Percentiles rank a stretch among this genome's conserved stretches.
These are phyloP conservation scores for Chaetoscypha palmicola DNA, from an alignment of 2,329 filamentous ascomycete species.

Conservation along the genomic window DNA sequence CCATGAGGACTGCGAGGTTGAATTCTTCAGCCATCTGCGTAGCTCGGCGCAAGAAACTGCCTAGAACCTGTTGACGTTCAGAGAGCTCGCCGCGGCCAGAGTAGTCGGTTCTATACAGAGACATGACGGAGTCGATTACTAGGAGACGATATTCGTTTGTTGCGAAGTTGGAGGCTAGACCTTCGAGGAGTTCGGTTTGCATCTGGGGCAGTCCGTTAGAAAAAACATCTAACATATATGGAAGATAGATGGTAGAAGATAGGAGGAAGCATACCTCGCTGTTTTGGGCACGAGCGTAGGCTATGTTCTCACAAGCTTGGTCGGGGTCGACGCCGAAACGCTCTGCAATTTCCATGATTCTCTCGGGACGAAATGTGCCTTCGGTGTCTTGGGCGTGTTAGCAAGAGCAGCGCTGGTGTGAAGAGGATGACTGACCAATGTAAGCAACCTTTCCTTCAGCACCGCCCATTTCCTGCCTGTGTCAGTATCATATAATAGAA, in stretches of 20 bases:
- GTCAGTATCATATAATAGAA: slow-evolving; percentile 3
- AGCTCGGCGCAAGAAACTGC: slow-evolving; percentile 56
- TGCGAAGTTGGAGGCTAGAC: slow-evolving; percentile 52
- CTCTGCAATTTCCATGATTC: slow-evolving; percentile 60
- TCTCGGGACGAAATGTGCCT: slow-evolving; percentile 60
- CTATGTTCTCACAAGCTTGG: slow-evolving; percentile 58
- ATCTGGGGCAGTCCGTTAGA: slow-evolving; percentile 34
- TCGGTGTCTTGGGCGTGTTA: slow-evolving; percentile 41
- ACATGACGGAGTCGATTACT: slow-evolving; percentile 65
- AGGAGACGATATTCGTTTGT: slow-evolving; percentile 58
- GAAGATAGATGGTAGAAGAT: neutral
- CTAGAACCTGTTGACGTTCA: slow-evolving; percentile 62
- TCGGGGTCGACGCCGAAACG: slow-evolving; percentile 55
- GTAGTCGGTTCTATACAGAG: slow-evolving; percentile 61
- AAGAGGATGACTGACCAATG: slow-evolving; percentile 41
- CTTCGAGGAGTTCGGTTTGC: slow-evolving; percentile 53
- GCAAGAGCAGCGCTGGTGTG: slow-evolving; percentile 1
- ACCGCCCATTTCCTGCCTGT: slow-evolving; percentile 49
- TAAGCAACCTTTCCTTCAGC: slow-evolving; percentile 64
- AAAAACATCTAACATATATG: too few species aligned
- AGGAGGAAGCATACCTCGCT: slow-evolving; percentile 40
- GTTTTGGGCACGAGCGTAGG: slow-evolving; percentile 57
- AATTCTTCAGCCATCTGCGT: slow-evolving; percentile 64
- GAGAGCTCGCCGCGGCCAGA: slow-evolving; percentile 60
- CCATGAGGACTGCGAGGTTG: slow-evolving; percentile 59